Evolutionary conservation across 352 stramenopile species (phyloP).

Genomic region (Globisporangium splendens): DNA sequence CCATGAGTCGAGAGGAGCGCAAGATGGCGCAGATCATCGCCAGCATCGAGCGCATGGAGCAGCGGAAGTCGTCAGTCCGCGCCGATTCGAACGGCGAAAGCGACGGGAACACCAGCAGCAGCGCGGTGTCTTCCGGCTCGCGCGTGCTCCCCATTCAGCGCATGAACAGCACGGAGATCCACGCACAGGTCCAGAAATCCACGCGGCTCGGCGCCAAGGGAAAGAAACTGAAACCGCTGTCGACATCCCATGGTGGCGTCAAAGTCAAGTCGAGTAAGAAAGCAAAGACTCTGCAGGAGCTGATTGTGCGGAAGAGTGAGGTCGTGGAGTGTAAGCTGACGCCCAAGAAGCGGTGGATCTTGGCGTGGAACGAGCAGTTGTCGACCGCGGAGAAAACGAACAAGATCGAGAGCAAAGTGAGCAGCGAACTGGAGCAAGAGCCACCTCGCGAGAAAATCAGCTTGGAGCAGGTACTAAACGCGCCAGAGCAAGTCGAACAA

Average conservation of each 20-base stretch:
- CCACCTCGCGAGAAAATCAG: constrained; percentile 2
- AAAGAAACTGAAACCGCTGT: constrained; percentile 37
- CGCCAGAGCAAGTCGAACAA: background rate
- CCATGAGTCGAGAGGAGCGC: constrained; percentile 69
- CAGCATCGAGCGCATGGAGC: constrained; percentile 76
- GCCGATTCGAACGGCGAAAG: constrained; percentile 13
- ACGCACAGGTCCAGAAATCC: constrained; percentile 24
- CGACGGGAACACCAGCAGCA: constrained; percentile 19
- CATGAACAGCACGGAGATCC: constrained; percentile 18
- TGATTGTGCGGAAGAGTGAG: constrained; percentile 6
- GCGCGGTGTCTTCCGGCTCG: background rate
- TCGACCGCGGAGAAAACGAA: constrained; percentile 14
- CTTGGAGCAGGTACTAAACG: constrained; percentile 1
- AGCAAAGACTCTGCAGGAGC: constrained; percentile 5
- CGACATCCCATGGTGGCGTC: constrained; percentile 11
- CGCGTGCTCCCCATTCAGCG: constrained; percentile 4
- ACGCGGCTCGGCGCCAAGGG: constrained; percentile 19
- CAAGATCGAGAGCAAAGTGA: background rate
- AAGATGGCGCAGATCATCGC: constrained; percentile 82
- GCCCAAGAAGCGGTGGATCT: constrained; percentile 80
- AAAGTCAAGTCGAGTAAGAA: constrained; percentile 16
- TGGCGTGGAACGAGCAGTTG: constrained; percentile 58
- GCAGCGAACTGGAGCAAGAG: constrained; percentile 11
- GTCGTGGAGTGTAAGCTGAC: constrained; percentile 39
- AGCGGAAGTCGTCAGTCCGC: constrained; percentile 32